These are phyloP conservation scores for Ustilago xerochloae DNA, from an alignment of 1,284 basidiomycete genomes.

Conservation along the genomic window DNA sequence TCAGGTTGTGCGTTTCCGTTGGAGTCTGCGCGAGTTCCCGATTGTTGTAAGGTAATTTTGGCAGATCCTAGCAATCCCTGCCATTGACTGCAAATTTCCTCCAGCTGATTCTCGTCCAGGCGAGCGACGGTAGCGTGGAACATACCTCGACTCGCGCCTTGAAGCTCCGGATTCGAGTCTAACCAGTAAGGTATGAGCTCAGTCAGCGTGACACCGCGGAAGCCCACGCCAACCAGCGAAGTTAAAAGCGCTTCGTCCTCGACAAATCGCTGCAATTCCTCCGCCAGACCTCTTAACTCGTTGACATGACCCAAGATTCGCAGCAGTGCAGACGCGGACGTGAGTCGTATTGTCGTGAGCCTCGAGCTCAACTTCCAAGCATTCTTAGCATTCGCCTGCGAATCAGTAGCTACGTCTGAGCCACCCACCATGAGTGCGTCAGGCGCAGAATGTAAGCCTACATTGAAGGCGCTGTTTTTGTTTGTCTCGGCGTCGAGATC, in stretches of 20 bases:
- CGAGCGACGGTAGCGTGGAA: constrained; percentile 22
- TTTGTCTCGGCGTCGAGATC: constrained; percentile 14
- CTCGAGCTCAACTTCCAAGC: constrained; percentile 33
- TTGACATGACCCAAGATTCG: constrained; percentile 24
- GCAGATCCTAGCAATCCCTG: constrained; percentile 57
- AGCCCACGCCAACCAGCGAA: constrained; percentile 20
- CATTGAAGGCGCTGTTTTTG: constrained; percentile 1
- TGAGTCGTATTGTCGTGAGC: constrained; percentile 29
- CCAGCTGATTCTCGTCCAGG: constrained; percentile 26
- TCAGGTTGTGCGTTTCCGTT: constrained; percentile 7
- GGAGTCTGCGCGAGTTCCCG: constrained; percentile 3
- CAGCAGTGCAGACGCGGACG: constrained; percentile 34
- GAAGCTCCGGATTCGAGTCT: constrained; percentile 44
- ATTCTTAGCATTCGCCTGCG: not conserved
- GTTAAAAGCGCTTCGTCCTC: constrained; percentile 18
- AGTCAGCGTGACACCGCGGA: constrained; percentile 74
- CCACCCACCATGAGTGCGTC: constrained; percentile 34
- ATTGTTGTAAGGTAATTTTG: not conserved
- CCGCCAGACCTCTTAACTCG: constrained; percentile 20
- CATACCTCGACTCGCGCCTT: constrained; percentile 32
- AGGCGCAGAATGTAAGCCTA: constrained; percentile 28
- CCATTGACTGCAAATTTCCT: constrained; percentile 49
- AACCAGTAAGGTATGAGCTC: constrained; percentile 74
- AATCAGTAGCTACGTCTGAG: not conserved
- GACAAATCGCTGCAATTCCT: constrained; percentile 23